These are phyloP conservation scores for Cardamine chenopodiifolia DNA, from an alignment of 345 rosid species.

Conservation along the genomic window DNA sequence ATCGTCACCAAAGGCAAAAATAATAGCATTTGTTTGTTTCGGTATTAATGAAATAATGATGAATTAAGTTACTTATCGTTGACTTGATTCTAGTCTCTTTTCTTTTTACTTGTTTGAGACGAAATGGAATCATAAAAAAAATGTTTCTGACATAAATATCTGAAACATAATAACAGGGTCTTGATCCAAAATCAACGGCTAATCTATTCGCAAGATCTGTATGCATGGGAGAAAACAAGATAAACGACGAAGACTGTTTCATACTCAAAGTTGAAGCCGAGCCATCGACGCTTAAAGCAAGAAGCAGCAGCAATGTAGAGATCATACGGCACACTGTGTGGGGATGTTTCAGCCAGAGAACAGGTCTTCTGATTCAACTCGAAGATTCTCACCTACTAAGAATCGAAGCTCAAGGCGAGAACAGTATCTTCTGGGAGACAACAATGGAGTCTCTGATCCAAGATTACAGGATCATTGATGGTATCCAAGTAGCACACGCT, in stretches of 20 bases:
- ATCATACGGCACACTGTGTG: slow-evolving; percentile 78
- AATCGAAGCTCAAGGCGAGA: slow-evolving; percentile 56
- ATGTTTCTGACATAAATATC: slow-evolving; percentile 14
- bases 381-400: slow-evolving; percentile 83
- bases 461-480: slow-evolving; percentile 76
- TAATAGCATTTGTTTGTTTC: slow-evolving; percentile 5
- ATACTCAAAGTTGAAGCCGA: slow-evolving; percentile 72
- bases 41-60: background rate
- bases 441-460: slow-evolving; percentile 78
- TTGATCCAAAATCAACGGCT: slow-evolving; percentile 89
- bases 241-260: slow-evolving; percentile 78
- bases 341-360: slow-evolving; percentile 94
- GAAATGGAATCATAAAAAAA: background rate
- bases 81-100: slow-evolving; percentile 3
- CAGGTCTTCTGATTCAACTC: slow-evolving; percentile 73
- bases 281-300: slow-evolving; percentile 54
- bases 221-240: slow-evolving; percentile 74
- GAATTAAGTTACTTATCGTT: slow-evolving; percentile 3
- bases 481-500: slow-evolving; percentile 76
- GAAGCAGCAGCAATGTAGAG: slow-evolving; percentile 74
- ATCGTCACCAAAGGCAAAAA: slow-evolving; percentile 3
- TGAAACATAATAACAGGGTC: slow-evolving; percentile 57
- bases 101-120: background rate
- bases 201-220: slow-evolving; percentile 67
- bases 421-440: slow-evolving; percentile 85